These are phyloP conservation scores for Prunus mongolica DNA, from an alignment of 306 rosid species.

Conservation along the genomic window DNA sequence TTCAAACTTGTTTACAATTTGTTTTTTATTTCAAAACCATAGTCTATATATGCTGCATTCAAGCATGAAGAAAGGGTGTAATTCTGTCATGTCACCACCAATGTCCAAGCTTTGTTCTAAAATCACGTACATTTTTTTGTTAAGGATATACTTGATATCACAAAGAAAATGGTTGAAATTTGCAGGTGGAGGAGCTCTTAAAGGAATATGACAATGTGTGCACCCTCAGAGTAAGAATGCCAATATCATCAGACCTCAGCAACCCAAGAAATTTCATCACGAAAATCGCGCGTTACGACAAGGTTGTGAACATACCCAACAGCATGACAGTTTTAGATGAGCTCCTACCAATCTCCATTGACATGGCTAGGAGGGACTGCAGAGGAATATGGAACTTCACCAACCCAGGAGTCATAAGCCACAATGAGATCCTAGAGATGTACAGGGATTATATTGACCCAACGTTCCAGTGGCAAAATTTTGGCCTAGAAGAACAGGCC, in stretches of 20 bases:
- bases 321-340: slow-evolving; percentile 80
- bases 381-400: slow-evolving; percentile 81
- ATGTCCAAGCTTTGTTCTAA: not conserved
- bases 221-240: slow-evolving; percentile 68
- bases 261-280: slow-evolving; percentile 76
- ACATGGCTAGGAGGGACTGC: slow-evolving; percentile 61
- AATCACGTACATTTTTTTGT: not conserved
- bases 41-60: not conserved
- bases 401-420: slow-evolving; percentile 72
- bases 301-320: slow-evolving; percentile 67
- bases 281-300: slow-evolving; percentile 54
- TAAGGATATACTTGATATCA: too few species aligned
- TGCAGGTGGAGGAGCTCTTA: slow-evolving; percentile 65
- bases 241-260: slow-evolving; percentile 67
- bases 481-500: slow-evolving; percentile 60
- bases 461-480: slow-evolving; percentile 51
- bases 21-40: not conserved
- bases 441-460: slow-evolving; percentile 60
- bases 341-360: slow-evolving; percentile 63
- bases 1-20: not conserved
- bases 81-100: not conserved
- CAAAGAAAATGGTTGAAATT: not conserved
- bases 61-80: too few species aligned
- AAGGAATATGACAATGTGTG: slow-evolving; percentile 55
- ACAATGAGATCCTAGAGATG: slow-evolving; percentile 61